Base-by-base conservation (phyloP, 768 basidiomycete genomes). In the Brasilioporus rufonigricans region DNA sequence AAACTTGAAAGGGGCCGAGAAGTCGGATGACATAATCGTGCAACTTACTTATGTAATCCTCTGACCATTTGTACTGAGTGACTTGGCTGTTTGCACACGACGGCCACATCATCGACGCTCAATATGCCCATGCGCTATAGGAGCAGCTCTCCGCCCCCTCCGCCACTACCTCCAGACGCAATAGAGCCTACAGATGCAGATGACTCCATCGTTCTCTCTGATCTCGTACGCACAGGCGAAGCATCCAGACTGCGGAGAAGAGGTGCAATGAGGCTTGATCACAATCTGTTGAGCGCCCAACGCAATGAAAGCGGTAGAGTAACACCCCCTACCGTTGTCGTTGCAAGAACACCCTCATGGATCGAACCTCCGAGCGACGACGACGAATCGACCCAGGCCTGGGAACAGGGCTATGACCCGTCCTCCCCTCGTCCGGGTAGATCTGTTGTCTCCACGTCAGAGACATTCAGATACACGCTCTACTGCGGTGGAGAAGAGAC, bases 141-240 rank as follows among this genome's bases (percentile, higher is more conserved):
- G 57, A 61, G 41, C 52, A 45, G 48, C 32, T 44, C 60, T 21
- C 45, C 53, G 12, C 55, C 57, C 7, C 21, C 43, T 10, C 52
- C 24, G 3, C 57, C 65, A 33, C 26, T 21, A 21, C 51, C 54
- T 23, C 51, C 56, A 44, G 69, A 69, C 27, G 24, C 40, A 21
- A 44, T 67, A 24, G 63, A 73, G 23, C 73, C 69, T 26, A 73
- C 74, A 35, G 84, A 87, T 55, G 77, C 75, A 2, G 87, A 90
- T 61, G 84, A 84, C 63, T 78, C 83, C 31, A 85, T 90, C 52
- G 80, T 88, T 19, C 79, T 89, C 43, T 86, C 85, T 2, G 87
- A 89, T 67, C 77, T 90, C 39, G 77, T 89, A 16, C 84, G 88
- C 48, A 84, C 84, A 1, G 88, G 83, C 16, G 88, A 90, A 64